Evolutionary conservation across 2,329 filamentous ascomycete genomes (phyloP).

Genomic region (Colletotrichum sp.): DNA sequence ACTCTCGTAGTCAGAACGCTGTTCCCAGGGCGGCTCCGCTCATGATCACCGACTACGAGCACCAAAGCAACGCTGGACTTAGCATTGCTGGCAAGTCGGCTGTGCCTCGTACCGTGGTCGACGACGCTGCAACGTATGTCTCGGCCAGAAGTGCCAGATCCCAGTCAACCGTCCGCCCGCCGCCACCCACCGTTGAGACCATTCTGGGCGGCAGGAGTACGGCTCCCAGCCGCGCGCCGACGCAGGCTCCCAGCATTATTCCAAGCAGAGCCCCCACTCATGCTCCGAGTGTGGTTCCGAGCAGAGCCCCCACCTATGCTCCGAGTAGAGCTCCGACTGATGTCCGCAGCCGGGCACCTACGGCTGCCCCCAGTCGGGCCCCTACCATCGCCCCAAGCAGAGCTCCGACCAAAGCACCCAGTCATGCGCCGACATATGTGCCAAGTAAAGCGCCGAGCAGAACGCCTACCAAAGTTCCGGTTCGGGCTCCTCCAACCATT

Average conservation of each 20-base stretch:
- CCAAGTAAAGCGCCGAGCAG: slow-evolving; percentile 9
- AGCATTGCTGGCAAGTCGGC: slow-evolving; percentile 30
- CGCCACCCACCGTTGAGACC: slow-evolving; percentile 28
- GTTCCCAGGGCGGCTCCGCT: slow-evolving; percentile 37
- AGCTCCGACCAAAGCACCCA: neutral
- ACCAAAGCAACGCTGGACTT: slow-evolving; percentile 44
- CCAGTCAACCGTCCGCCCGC: slow-evolving; percentile 35
- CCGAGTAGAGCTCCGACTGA: neutral
- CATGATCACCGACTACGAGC: slow-evolving; percentile 45
- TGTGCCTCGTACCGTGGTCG: neutral
- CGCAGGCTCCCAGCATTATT: neutral
- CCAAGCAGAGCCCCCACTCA: neutral
- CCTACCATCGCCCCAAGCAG: neutral
- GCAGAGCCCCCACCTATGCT: neutral
- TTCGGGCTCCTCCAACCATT: neutral
- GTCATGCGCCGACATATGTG: neutral
- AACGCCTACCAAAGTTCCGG: neutral
- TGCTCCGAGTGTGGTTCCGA: neutral
- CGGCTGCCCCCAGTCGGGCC: neutral
- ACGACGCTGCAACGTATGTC: slow-evolving; percentile 48
- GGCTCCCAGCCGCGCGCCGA: slow-evolving; percentile 29
- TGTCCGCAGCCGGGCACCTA: neutral
- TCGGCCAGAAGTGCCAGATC: slow-evolving; percentile 47
- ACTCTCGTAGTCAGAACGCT: slow-evolving; percentile 46
- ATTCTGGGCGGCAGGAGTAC: slow-evolving; percentile 35